Percentiles rank a stretch among this genome's conserved stretches.
Conservation (phyloP, 768 basidiomycete species). For the Ramaria sp. region DNA sequence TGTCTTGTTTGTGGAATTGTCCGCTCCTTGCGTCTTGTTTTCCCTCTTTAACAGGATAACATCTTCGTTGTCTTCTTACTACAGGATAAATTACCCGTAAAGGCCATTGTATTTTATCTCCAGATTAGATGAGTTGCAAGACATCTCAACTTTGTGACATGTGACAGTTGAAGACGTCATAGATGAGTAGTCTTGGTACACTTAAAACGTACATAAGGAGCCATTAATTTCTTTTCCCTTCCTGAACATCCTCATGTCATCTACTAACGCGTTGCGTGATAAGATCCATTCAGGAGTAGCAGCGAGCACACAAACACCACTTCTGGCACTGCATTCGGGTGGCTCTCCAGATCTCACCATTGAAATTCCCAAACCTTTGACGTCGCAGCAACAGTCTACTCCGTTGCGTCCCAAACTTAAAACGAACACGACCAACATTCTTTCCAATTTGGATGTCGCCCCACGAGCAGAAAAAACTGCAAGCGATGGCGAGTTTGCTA, state of each 20-base stretch:
- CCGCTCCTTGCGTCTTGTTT: background rate
- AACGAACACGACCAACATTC: background rate
- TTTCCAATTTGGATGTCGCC: background rate
- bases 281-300: conserved; percentile 7
- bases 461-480: conserved; percentile 13
- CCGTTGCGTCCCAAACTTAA: conserved; percentile 1
- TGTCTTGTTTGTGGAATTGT: conserved; percentile 4
- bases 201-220: background rate
- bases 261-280: background rate
- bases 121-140: conserved; percentile 5
- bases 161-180: background rate
- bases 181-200: background rate
- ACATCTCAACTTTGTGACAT: background rate
- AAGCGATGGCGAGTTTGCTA: conserved; percentile 1
- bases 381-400: background rate
- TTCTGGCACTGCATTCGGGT: background rate
- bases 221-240: too few relatives aligned
- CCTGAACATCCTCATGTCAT: background rate
- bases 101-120: conserved; percentile 7
- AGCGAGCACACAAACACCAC: background rate
- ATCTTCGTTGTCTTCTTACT: conserved; percentile 5
- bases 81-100: conserved; percentile 7
- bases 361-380: conserved; percentile 12
- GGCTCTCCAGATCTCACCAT: conserved; percentile 12
- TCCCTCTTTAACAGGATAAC: background rate